A percentile compares a stretch with the other conserved stretches of the same genome.
phyloP scores from a whole-genome alignment of 2,329 filamentous ascomycete genomes.

The Bimuria novae-zelandiae region DNA sequence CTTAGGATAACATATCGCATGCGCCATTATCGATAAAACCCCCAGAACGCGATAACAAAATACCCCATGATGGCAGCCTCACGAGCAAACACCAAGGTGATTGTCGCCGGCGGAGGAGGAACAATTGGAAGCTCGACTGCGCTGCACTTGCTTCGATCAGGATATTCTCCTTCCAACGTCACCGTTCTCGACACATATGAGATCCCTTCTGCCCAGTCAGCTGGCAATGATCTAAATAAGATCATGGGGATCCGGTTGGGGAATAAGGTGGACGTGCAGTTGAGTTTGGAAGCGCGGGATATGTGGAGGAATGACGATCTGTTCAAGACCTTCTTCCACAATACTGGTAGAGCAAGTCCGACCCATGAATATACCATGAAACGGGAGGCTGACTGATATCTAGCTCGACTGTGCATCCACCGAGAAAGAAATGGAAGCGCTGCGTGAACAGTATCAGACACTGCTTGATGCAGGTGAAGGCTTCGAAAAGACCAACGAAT shows the following conservation, averaged over 20 bases:
- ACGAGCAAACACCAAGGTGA: constrained; percentile 28
- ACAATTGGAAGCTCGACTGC: constrained; percentile 60
- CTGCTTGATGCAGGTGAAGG: constrained; percentile 36
- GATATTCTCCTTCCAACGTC: constrained; percentile 52
- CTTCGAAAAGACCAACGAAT: constrained; percentile 48
- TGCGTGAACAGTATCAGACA: constrained; percentile 44
- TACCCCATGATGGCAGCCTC: constrained; percentile 20
- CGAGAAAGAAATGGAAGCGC: constrained; percentile 45
- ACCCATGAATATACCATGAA: background rate
- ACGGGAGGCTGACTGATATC: constrained; percentile 8
- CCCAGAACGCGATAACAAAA: background rate
- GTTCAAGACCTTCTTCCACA: constrained; percentile 54
- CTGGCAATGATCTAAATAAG: constrained; percentile 58
- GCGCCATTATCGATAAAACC: constrained; percentile 1
- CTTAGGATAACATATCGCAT: background rate
- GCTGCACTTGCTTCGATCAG: constrained; percentile 55
- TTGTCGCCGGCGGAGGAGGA: constrained; percentile 57
- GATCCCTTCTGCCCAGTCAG: constrained; percentile 54
- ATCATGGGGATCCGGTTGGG: constrained; percentile 49
- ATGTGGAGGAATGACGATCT: constrained; percentile 53
- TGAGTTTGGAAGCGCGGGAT: constrained; percentile 40
- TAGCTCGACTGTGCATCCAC: constrained; percentile 40
- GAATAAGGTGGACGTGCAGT: constrained; percentile 46
- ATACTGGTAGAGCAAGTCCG: constrained; percentile 44
- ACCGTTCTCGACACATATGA: constrained; percentile 55